A percentile compares a stretch with the other conserved stretches of the same genome.
phyloP scores from a whole-genome alignment of 257 asterid species.

The Solanum corneliomulleri region DNA sequence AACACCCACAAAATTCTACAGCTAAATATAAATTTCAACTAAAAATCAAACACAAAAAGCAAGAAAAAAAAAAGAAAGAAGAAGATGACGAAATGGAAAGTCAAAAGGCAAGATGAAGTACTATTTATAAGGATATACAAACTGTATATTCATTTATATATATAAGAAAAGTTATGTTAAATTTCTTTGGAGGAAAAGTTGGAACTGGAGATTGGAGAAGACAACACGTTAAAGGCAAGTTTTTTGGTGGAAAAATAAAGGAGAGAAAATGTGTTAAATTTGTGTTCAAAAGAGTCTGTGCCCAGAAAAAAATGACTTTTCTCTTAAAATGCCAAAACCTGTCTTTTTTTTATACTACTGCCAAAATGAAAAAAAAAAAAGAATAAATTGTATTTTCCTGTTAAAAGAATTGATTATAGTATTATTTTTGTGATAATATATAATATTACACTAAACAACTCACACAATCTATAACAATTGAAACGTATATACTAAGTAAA shows the following conservation, averaged over 20 bases:
- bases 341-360: not conserved
- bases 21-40: not conserved
- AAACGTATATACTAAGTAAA: not conserved
- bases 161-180: not conserved
- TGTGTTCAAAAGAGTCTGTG: slow-evolving; percentile 8
- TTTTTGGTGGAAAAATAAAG: not conserved
- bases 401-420: not conserved
- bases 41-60: not conserved
- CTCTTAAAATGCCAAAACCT: not conserved
- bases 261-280: not conserved
- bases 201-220: slow-evolving; percentile 1
- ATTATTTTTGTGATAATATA: not conserved
- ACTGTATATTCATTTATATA: not conserved
- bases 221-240: slow-evolving; percentile 9
- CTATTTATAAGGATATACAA: not conserved
- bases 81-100: not conserved
- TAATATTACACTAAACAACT: not conserved
- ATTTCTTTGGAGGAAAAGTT: not conserved
- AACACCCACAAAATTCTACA: not conserved
- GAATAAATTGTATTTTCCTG: not conserved
- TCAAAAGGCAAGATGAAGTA: not conserved
- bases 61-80: not conserved
- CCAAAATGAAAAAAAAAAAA: not conserved
- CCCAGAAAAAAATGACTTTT: not conserved
- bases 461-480: not conserved